Evolutionary conservation across 1,139 yeast genomes (phyloP).

Genomic region (Williopsis jadinii): DNA sequence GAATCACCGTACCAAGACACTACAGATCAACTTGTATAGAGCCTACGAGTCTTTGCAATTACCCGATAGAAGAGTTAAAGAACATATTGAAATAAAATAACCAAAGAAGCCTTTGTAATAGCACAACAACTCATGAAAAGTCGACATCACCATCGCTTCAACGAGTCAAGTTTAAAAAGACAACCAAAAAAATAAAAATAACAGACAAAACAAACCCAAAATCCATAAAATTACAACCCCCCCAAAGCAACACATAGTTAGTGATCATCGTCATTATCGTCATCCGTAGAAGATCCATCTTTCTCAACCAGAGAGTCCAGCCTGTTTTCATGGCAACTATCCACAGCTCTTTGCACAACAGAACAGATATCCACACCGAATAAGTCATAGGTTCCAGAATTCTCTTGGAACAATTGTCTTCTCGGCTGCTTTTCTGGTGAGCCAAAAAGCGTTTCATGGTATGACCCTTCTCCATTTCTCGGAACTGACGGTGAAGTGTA

Average conservation of each 20-base stretch:
- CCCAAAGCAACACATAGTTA: no score
- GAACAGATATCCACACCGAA: conserved; percentile 54
- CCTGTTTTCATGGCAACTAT: conserved; percentile 15
- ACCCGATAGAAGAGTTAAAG: no score
- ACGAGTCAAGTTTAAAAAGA: neutral
- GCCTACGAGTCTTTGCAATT: no score
- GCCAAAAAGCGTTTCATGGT: conserved; percentile 33
- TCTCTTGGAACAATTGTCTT: conserved; percentile 13
- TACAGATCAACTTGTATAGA: no score
- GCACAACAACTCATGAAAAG: no score
- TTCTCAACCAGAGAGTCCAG: conserved; percentile 2
- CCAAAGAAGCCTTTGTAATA: no score
- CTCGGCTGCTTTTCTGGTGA: conserved; percentile 20
- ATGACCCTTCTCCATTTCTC: conserved; percentile 45
- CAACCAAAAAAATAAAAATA: neutral
- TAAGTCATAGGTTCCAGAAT: conserved; percentile 27
- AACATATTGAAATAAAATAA: no score
- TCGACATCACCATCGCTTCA: no score
- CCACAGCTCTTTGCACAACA: conserved; percentile 48
- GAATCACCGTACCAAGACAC: no score
- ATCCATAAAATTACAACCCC: no score
- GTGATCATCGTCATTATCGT: conserved; percentile 4
- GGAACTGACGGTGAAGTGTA: conserved; percentile 49
- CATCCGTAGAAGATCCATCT: conserved; percentile 8
- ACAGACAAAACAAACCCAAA: no score